Conservation (phyloP, 129 eudicot species). For the Sambucus nigra region DNA sequence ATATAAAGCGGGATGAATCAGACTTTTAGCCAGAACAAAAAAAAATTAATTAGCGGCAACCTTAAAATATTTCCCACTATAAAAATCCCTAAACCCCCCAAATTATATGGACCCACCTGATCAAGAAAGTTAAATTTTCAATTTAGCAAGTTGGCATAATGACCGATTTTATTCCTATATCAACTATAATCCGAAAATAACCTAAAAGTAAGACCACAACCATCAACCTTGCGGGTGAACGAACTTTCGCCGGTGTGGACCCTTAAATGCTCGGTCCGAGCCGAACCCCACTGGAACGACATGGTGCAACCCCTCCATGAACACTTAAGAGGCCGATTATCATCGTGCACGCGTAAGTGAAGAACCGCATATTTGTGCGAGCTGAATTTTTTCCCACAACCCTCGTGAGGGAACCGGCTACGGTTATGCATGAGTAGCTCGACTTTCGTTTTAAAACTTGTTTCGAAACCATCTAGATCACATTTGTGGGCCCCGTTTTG, state of each 20-base stretch:
- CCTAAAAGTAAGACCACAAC: slow-evolving; percentile 77
- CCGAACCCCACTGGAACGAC: slow-evolving; percentile 96
- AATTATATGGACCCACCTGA: slow-evolving; percentile 1
- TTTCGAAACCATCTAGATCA: slow-evolving; percentile 44
- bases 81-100: background rate
- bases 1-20: no score
- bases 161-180: slow-evolving; percentile 88
- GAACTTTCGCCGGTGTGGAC: slow-evolving; percentile 93
- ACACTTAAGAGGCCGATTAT: slow-evolving; percentile 75
- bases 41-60: no score
- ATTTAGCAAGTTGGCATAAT: slow-evolving; percentile 27
- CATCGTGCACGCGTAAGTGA: slow-evolving; percentile 76
- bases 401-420: slow-evolving; percentile 64
- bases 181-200: slow-evolving; percentile 85
- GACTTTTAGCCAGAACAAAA: no score
- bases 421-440: slow-evolving; percentile 54
- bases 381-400: slow-evolving; percentile 79
- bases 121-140: slow-evolving; percentile 15
- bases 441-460: slow-evolving; percentile 55
- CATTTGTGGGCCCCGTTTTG: slow-evolving; percentile 35
- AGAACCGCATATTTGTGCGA: slow-evolving; percentile 66
- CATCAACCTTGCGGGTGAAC: slow-evolving; percentile 62
- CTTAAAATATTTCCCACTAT: no score
- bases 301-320: slow-evolving; percentile 80
- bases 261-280: slow-evolving; percentile 75